Percentiles rank a stretch among this genome's conserved stretches.
Conservation (phyloP, 2,329 filamentous ascomycete species). For the Trichothecium roseum region DNA sequence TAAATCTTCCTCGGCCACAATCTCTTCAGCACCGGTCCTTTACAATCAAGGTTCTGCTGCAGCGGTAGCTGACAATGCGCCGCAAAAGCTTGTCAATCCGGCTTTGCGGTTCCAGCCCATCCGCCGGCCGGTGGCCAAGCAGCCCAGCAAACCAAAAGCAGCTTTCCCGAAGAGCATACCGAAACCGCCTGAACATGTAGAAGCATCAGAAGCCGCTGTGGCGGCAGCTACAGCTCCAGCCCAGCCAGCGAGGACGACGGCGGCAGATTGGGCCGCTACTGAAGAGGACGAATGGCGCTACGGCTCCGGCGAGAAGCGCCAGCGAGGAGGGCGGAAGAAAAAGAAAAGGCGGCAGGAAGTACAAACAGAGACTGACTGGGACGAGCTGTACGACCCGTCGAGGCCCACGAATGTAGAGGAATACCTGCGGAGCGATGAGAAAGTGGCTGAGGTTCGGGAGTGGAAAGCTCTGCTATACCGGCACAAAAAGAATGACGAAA, state of each 20-base stretch:
- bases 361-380: slow-evolving; percentile 65
- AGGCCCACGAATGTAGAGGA: slow-evolving; percentile 77
- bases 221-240: slow-evolving; percentile 17
- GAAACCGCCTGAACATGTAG: slow-evolving; percentile 16
- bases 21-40: slow-evolving; percentile 64
- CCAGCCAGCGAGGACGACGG: slow-evolving; percentile 50
- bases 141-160: slow-evolving; percentile 48
- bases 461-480: slow-evolving; percentile 79
- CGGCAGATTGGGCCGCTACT: slow-evolving; percentile 71
- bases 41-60: slow-evolving; percentile 50
- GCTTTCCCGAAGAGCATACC: slow-evolving; percentile 38
- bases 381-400: slow-evolving; percentile 80
- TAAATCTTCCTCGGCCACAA: slow-evolving; percentile 46
- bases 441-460: slow-evolving; percentile 66
- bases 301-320: slow-evolving; percentile 49
- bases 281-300: slow-evolving; percentile 78
- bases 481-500: slow-evolving; percentile 39
- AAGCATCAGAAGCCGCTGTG: slow-evolving; percentile 25
- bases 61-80: slow-evolving; percentile 25
- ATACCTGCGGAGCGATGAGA: slow-evolving; percentile 76
- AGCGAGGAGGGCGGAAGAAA: slow-evolving; percentile 69
- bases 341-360: slow-evolving; percentile 59
- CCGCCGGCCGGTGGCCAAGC: slow-evolving; percentile 59
- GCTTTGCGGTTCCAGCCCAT: slow-evolving; percentile 81
- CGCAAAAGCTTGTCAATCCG: slow-evolving; percentile 50